These are phyloP conservation scores for Curvularia verruculosa DNA, from an alignment of 2,329 filamentous ascomycete genomes.

Conservation along the genomic window DNA sequence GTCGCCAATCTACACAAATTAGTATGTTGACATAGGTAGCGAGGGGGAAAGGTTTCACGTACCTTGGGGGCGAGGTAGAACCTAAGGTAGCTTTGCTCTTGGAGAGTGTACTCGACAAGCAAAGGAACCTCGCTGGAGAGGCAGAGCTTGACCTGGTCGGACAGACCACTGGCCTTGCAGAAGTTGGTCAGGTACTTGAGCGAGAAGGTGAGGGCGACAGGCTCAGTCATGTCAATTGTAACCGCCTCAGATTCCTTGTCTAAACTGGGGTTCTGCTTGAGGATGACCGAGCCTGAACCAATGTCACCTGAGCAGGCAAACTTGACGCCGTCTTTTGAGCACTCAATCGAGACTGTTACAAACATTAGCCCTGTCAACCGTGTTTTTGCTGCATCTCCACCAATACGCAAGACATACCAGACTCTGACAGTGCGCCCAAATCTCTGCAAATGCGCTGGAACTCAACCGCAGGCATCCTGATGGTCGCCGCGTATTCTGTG, in stretches of 20 bases:
- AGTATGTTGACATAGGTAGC: slow-evolving; percentile 32
- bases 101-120: slow-evolving; percentile 86
- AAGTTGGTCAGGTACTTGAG: slow-evolving; percentile 99
- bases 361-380: slow-evolving; percentile 28
- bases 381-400: neutral
- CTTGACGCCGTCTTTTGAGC: slow-evolving; percentile 95
- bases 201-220: slow-evolving; percentile 93
- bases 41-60: slow-evolving; percentile 35
- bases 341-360: slow-evolving; percentile 83
- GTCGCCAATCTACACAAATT: slow-evolving; percentile 68
- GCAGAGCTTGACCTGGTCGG: slow-evolving; percentile 83
- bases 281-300: slow-evolving; percentile 89
- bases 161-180: slow-evolving; percentile 93
- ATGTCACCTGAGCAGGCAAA: slow-evolving; percentile 95
- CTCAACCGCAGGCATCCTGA: slow-evolving; percentile 85
- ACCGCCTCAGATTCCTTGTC: slow-evolving; percentile 88
- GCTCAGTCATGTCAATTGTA: slow-evolving; percentile 87
- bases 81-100: slow-evolving; percentile 86
- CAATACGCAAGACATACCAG: slow-evolving; percentile 66
- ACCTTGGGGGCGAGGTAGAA: slow-evolving; percentile 99
- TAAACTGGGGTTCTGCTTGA: slow-evolving; percentile 85
- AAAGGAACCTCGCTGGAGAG: slow-evolving; percentile 96
- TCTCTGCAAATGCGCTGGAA: slow-evolving; percentile 96
- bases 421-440: slow-evolving; percentile 89
- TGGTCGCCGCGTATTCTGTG: slow-evolving; percentile 94